Conservation (phyloP, 192 early-diverging fungal species). For the Coemansia sp. region DNA sequence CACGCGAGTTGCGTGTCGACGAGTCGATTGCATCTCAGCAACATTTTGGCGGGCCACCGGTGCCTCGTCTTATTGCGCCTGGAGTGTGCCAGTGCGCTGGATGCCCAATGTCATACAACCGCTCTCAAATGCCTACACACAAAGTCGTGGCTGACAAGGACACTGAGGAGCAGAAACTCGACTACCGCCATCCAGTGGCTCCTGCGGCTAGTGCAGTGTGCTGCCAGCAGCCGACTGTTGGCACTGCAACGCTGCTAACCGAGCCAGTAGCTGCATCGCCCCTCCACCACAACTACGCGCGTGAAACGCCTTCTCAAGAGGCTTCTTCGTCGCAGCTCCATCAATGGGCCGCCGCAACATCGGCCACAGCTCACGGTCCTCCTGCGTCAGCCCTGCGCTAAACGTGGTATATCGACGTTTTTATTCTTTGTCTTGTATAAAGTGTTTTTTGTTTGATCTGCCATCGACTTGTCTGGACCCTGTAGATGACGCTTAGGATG, state of each 20-base stretch:
- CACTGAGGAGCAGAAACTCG: neutral
- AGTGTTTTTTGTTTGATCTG: neutral
- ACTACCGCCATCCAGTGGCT: neutral
- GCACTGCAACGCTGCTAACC: conserved; percentile 33
- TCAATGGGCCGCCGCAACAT: neutral
- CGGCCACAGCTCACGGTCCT: neutral
- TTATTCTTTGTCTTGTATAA: too few species aligned
- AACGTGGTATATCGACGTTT: too few species aligned
- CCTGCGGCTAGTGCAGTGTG: neutral
- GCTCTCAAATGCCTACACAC: neutral
- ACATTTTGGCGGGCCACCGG: neutral
- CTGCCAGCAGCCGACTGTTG: conserved; percentile 14
- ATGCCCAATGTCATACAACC: conserved; percentile 5
- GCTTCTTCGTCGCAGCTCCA: neutral
- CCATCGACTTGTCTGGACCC: neutral
- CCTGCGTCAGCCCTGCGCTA: neutral
- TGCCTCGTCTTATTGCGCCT: neutral
- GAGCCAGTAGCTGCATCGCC: conserved; percentile 15
- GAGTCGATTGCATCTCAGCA: neutral
- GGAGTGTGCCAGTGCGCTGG: conserved; percentile 8
- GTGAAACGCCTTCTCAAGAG: neutral
- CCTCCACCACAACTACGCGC: neutral
- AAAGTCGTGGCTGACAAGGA: neutral
- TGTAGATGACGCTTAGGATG: neutral
- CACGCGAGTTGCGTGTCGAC: neutral